These are phyloP conservation scores for Pseudocercospora fijiensis DNA, from an alignment of 2,329 filamentous ascomycete species.

Conservation along the genomic window DNA sequence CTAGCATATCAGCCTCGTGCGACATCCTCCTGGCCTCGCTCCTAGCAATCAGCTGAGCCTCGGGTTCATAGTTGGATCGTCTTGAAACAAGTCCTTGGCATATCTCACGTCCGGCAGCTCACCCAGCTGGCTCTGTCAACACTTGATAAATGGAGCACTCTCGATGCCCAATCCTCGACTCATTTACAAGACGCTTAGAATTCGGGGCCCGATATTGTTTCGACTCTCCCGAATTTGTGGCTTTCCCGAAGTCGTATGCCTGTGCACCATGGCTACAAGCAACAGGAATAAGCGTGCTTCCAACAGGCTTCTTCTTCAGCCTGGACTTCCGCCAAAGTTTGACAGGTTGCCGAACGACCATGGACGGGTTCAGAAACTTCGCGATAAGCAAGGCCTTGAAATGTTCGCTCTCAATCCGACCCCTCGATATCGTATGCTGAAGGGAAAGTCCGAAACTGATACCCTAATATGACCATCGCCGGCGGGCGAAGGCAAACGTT, in stretches of 20 bases:
- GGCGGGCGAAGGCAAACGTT: background rate
- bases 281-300: background rate
- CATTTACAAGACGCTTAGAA: background rate
- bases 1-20: too few species aligned
- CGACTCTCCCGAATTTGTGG: background rate
- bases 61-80: too few species aligned
- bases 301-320: background rate
- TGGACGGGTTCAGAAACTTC: too few species aligned
- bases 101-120: too few species aligned
- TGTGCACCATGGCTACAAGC: background rate
- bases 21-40: too few species aligned
- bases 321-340: background rate
- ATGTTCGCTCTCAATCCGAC: background rate
- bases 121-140: background rate
- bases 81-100: too few species aligned
- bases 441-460: background rate
- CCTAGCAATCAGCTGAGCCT: too few species aligned
- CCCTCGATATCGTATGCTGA: background rate
- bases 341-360: background rate
- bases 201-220: background rate
- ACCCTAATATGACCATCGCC: background rate
- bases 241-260: background rate
- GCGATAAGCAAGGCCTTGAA: background rate
- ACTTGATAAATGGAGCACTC: background rate
- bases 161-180: background rate